Conservation (phyloP, 441 rosid species). For the Isatis lusitanica region DNA sequence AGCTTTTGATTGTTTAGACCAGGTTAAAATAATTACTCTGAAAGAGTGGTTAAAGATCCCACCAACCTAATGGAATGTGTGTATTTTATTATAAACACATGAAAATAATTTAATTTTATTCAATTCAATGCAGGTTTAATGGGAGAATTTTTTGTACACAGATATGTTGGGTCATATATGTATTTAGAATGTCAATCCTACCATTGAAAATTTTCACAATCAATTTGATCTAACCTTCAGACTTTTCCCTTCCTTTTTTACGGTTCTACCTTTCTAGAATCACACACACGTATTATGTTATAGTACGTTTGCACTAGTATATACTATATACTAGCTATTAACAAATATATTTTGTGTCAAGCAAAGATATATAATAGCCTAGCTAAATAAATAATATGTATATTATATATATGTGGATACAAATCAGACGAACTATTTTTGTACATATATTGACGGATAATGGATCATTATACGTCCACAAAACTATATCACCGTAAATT, state of each 20-base stretch:
- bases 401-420: background rate
- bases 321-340: background rate
- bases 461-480: background rate
- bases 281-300: background rate
- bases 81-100: background rate
- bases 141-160: conserved; percentile 4
- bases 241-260: conserved; percentile 24
- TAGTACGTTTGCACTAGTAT: background rate
- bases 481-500: background rate
- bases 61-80: conserved; percentile 35
- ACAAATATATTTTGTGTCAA: background rate
- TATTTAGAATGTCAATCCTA: conserved; percentile 35
- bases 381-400: background rate
- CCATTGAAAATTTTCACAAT: conserved; percentile 17
- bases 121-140: conserved; percentile 14
- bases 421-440: background rate
- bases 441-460: background rate
- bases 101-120: background rate
- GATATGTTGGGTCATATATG: conserved; percentile 5
- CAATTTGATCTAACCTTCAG: background rate
- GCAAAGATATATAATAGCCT: background rate
- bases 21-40: conserved; percentile 28
- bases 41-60: conserved; percentile 36
- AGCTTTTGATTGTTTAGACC: background rate
- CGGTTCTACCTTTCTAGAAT: conserved; percentile 34